phyloP scores from a whole-genome alignment of 129 eudicot genomes.

The Tagetes patula region DNA sequence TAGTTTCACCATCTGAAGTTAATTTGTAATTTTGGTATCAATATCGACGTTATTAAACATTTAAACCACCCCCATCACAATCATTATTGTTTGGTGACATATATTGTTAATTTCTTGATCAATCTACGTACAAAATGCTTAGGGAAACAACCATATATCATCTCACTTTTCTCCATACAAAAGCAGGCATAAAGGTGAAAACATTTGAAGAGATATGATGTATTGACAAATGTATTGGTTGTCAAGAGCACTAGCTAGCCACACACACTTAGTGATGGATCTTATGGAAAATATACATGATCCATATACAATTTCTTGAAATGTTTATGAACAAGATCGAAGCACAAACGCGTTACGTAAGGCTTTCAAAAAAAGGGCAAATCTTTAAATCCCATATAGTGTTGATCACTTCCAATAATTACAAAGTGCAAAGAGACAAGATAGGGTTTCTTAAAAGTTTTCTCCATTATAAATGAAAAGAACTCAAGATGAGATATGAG shows the following conservation, averaged over 20 bases:
- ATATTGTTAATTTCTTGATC: too few species aligned
- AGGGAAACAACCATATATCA: too few species aligned
- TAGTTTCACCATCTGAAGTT: too few species aligned
- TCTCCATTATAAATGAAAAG: slow-evolving; percentile 11
- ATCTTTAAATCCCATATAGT: neutral
- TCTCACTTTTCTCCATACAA: neutral
- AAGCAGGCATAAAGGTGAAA: slow-evolving; percentile 1
- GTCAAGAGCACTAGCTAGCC: slow-evolving; percentile 1
- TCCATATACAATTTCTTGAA: neutral
- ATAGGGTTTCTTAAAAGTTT: slow-evolving; percentile 23
- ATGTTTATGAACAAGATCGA: slow-evolving; percentile 9
- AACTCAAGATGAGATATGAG: slow-evolving; percentile 22
- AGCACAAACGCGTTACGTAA: neutral
- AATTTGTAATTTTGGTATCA: too few species aligned
- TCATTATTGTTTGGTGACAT: too few species aligned
- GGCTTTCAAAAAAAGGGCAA: slow-evolving; percentile 4
- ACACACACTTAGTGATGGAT: neutral
- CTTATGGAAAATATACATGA: neutral
- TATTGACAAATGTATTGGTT: neutral
- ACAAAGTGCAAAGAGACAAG: slow-evolving; percentile 25
- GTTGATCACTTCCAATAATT: slow-evolving; percentile 28
- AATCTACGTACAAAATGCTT: too few species aligned
- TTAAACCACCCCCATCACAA: too few species aligned
- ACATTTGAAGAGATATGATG: neutral
- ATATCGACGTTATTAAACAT: too few species aligned